phyloP scores from a whole-genome alignment of 1,139 yeast genomes.

The Yamadazyma triangularis region DNA sequence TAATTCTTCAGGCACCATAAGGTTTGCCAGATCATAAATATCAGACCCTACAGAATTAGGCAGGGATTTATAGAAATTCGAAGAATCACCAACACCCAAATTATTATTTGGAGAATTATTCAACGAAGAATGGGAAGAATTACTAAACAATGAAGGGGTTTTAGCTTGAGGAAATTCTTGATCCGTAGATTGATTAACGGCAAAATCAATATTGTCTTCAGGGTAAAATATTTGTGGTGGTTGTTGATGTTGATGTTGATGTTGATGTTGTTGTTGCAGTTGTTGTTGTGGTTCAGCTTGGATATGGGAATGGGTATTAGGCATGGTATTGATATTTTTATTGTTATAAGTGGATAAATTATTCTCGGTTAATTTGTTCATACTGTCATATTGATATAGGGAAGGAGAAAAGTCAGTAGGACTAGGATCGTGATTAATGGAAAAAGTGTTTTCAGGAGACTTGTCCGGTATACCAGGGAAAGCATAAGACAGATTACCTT shows the following conservation, averaged over 20 bases:
- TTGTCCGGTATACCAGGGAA: too few species aligned
- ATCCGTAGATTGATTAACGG: neutral
- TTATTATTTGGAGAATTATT: neutral
- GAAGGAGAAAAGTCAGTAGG: neutral
- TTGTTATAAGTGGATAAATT: slow-evolving; percentile 2
- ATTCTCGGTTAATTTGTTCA: neutral
- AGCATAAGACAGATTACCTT: too few species aligned
- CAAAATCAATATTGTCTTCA: slow-evolving; percentile 1
- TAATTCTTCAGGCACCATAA: slow-evolving; percentile 33
- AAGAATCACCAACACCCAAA: slow-evolving; percentile 2
- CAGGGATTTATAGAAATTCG: too few species aligned
- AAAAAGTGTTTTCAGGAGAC: too few species aligned
- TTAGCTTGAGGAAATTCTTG: slow-evolving; percentile 4
- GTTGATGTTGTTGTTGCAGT: too few species aligned
- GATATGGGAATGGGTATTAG: too few species aligned
- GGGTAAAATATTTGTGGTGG: slow-evolving; percentile 12
- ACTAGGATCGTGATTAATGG: too few species aligned
- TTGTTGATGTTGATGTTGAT: too few species aligned
- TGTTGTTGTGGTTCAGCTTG: too few species aligned
- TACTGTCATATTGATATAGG: slow-evolving; percentile 2
- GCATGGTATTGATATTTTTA: slow-evolving; percentile 4
- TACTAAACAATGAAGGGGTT: slow-evolving; percentile 44
- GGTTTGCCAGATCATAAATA: slow-evolving; percentile 4
- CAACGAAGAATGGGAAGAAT: slow-evolving; percentile 18
- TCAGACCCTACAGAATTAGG: neutral